Evolutionary conservation across 257 asterid genomes (phyloP), one percentile per base, ranked within the genome.

Genomic region (Solanum clarkiae): DNA sequence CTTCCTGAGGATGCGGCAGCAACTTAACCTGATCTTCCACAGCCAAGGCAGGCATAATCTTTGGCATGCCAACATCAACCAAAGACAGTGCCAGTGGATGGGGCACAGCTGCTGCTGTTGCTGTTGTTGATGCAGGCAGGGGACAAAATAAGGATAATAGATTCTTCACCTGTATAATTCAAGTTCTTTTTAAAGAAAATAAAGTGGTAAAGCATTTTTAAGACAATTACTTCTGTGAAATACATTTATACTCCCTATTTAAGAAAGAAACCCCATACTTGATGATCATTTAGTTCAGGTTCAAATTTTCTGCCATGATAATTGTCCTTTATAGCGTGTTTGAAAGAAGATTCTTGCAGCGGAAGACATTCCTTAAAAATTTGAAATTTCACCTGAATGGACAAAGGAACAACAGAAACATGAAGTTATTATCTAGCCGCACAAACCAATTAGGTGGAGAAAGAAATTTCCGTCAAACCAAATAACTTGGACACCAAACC

Each of bases 351-450:
- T 91, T 95, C 98, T 10, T 85, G 92, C 82, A 93, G 55, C 72
- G 98, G 98, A 87, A 95, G 91, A 83, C 94, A 93, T 87, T 91
- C 95, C 87, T 87, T 93, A 87, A 87, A 91, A 84, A 92, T 93
- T 81, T 81, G 89, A 81, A 93, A 95, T 60, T 89, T 89, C 69
- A 95, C 97, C 98, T 95, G 93, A 80, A 89, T 93, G 93, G 59
- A 88, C 84, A 65, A 80, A 66, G 82, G 71, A 84, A 57, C 84
- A 87, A 53, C 70, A 56, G 85, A 69, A 79, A 84, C 83, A 85
- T 51, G 84, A 59, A 22, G 80, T 86, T 82, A 63, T 70, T 77
- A 65, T 44, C 22, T 40, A 20, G 14, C 14, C 13, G 1, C 51
- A 16, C 54, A 32, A 53, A 83, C 40, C 29, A 66, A 77, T 10